Evolutionary conservation across 2,329 filamentous ascomycete genomes (phyloP), one percentile per base, ranked within the genome.

Genomic region (Coniochaeta ligniaria): DNA sequence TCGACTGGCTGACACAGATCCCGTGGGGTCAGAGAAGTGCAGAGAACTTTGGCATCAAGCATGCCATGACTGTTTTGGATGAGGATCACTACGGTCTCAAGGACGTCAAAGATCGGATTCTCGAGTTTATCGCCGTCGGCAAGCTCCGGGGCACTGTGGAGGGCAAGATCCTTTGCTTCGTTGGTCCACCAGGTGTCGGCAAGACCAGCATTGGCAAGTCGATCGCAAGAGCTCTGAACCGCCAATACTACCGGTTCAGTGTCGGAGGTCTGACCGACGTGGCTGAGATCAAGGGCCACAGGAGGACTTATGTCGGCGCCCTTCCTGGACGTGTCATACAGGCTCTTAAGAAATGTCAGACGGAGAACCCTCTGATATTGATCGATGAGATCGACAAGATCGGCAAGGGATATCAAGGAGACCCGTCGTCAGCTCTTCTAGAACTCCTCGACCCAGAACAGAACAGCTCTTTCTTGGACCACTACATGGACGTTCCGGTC

Each of bases 361-460:
- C 95, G 0, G 96, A 99, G 76, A 99, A 99, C 73, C 95, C 95
- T 31, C 81, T 99, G 33, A 92, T 99, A 58, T 78, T 99, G 64
- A 98, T 99, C 65, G 95, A 99, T 71, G 95, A 99, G 72, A 88
- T 99, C 61, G 95, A 99, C 81, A 99, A 99, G 79, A 96, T 99
- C 71, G 95, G 95, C 35, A 88, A 92, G 61, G 95, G 95, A 6
- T 95, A 97, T 72, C 95, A 98, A 76, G 95, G 95, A 28, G 95
- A 99, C 70, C 96, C 96, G 16, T 92, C 95, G 1, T 97, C 94
- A 22, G 95, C 95, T 33, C 81, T 99, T 59, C 84, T 99, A 3
- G 95, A 99, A 73, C 77, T 99, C 58, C 86, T 99, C 20, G 95
- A 99, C 67, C 95, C 95, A 0, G 95, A 99, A 75, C 95, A 99